Evolutionary conservation across 257 asterid species (phyloP).

Genomic region (Paraleonurus japonicus): DNA sequence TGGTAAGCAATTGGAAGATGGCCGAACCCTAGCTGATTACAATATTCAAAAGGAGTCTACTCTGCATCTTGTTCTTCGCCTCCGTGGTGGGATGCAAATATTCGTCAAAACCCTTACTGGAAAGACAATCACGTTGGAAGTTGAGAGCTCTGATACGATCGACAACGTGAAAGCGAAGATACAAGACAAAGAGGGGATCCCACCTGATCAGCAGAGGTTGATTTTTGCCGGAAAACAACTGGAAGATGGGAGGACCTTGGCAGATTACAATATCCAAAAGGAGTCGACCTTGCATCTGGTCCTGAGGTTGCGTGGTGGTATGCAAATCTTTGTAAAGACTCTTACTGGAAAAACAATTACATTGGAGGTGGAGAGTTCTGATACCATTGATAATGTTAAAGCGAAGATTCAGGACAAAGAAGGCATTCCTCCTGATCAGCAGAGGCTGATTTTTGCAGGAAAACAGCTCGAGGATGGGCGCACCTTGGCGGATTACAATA

Average conservation of each 20-base stretch:
- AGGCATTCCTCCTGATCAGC: conserved; percentile 25
- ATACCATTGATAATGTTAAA: conserved; percentile 21
- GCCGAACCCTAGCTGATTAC: conserved; percentile 21
- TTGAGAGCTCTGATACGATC: conserved; percentile 27
- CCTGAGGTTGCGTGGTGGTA: conserved; percentile 29
- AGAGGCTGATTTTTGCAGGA: conserved; percentile 28
- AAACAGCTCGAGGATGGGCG: conserved; percentile 29
- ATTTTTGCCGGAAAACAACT: conserved; percentile 26
- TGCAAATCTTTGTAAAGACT: conserved; percentile 29
- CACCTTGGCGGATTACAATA: conserved; percentile 27
- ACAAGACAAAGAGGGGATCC: conserved; percentile 27
- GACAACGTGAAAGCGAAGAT: conserved; percentile 25
- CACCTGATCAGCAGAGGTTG: conserved; percentile 26
- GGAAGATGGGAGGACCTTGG: conserved; percentile 24
- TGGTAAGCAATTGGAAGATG: conserved; percentile 20
- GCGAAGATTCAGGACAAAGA: conserved; percentile 26
- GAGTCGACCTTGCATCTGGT: conserved; percentile 29
- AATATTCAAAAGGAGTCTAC: conserved; percentile 29
- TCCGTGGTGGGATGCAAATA: conserved; percentile 30
- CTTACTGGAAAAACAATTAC: conserved; percentile 20
- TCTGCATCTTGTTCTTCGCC: conserved; percentile 19
- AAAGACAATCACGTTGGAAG: conserved; percentile 29
- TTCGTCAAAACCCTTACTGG: conserved; percentile 28
- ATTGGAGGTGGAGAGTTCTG: conserved; percentile 24
- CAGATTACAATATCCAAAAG: conserved; percentile 27